Base-by-base conservation (phyloP, 192 early-diverging fungal genomes). In the Backusella tuberculispora region DNA sequence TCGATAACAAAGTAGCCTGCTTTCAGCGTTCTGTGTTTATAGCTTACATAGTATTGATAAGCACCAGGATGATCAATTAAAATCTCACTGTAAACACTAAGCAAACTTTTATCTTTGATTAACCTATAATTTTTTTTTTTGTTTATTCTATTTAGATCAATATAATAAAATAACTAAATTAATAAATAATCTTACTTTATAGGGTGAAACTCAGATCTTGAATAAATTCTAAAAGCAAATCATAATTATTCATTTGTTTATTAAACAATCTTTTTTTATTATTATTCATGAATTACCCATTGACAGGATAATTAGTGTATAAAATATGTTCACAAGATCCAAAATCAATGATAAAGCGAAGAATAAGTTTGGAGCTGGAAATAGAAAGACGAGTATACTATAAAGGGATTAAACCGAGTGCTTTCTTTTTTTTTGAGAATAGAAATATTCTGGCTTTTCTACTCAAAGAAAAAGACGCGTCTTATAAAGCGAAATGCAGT, bases 1-100 rank as follows among this genome's bases (percentile, higher is more conserved):
- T 98, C 96, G 9, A 98, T 95, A 10, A 96, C 85, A 75, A 98
- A 92, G 74, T 89, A 88, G 17, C 93, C 89, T 0, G 83, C 40
- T 13, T 64, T 45, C 12, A 63, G 26, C 5, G 38, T 15, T 24
- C 21, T 38, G 14, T 14, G 13, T 14, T 71, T 38, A 80, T 92
- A 92, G 48, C 91, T 89, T 48, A 96, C 87, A 74, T 90, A 93
- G 79, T 97, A 99, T 82, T 97, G 93, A 80, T 88, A 99, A 2
- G 92, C 93, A 38, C 97, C 97, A 0, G 97, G 85, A 7, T 67
- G 65, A 64, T 75, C 73, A 46, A 96, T 82, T 2, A 76, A 69
- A 67, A 94, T 76, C 67, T 95, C 92, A 78, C 86, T 87, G 44
- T 85, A 89, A 15, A 88, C 86, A 82, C 91, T 92, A 66, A 64